Conservation (phyloP, 768 basidiomycete genomes). For the Hygrophoropsis aurantiaca region DNA sequence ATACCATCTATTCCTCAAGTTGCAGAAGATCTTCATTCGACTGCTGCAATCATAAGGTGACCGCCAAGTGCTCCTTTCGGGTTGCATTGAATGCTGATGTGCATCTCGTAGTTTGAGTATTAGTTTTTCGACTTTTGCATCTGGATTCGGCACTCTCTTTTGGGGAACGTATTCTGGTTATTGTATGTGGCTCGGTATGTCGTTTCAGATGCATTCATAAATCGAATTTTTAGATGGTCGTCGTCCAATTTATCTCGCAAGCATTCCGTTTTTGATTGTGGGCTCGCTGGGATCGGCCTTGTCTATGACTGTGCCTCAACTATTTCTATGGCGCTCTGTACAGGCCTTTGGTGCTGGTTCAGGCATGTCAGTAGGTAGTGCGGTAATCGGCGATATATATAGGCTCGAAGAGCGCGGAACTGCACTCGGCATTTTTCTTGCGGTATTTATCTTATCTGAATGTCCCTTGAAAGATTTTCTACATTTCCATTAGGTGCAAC, state of each 20-base stretch:
- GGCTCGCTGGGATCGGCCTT: constrained; percentile 57
- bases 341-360: constrained; percentile 61
- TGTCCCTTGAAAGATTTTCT: background rate
- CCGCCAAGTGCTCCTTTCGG: no score
- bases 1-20: constrained; percentile 38
- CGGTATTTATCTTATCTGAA: constrained; percentile 16
- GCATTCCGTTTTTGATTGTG: constrained; percentile 53
- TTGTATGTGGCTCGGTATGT: constrained; percentile 28
- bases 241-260: constrained; percentile 53
- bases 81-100: background rate
- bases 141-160: constrained; percentile 42
- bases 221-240: constrained; percentile 51
- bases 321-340: constrained; percentile 59
- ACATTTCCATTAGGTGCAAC: constrained; percentile 21
- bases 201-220: background rate
- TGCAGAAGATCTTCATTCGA: constrained; percentile 30
- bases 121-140: constrained; percentile 43
- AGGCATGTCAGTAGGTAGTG: constrained; percentile 51
- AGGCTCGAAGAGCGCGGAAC: constrained; percentile 51
- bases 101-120: constrained; percentile 39
- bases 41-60: constrained; percentile 29
- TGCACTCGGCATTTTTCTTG: constrained; percentile 38
- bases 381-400: constrained; percentile 61
- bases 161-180: constrained; percentile 48
- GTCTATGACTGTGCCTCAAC: constrained; percentile 42